phyloP scores from a whole-genome alignment of 345 rosid species.

The Populus alba region DNA sequence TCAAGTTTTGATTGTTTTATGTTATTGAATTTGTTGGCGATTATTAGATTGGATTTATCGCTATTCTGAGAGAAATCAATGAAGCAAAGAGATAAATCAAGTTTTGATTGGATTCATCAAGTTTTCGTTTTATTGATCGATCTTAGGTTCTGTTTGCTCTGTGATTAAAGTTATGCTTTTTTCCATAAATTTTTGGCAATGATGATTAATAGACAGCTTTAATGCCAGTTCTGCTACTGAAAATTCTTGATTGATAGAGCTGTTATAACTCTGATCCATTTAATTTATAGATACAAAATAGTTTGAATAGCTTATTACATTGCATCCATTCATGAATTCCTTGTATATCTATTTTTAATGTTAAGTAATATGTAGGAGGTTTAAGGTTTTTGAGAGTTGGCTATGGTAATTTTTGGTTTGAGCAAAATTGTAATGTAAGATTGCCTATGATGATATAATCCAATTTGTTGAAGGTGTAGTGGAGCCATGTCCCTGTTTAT shows the following conservation, averaged over 20 bases:
- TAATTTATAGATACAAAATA: background rate
- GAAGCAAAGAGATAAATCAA: slow-evolving; percentile 41
- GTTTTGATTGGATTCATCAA: no score
- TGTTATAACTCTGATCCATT: slow-evolving; percentile 59
- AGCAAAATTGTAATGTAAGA: slow-evolving; percentile 10
- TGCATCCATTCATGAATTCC: no score
- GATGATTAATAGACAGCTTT: slow-evolving; percentile 59
- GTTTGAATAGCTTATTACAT: no score
- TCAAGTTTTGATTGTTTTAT: no score
- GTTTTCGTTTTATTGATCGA: background rate
- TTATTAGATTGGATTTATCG: slow-evolving; percentile 60
- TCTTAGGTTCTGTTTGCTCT: background rate
- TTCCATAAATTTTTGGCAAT: slow-evolving; percentile 19
- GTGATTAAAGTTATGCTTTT: accelerated
- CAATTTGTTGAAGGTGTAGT: slow-evolving; percentile 20
- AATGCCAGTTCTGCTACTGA: slow-evolving; percentile 99
- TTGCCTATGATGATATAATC: slow-evolving; percentile 27
- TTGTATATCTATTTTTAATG: no score
- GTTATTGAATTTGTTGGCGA: slow-evolving; percentile 23
- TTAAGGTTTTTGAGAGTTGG: no score
- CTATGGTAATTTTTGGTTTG: slow-evolving; percentile 5
- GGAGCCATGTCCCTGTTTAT: slow-evolving; percentile 31
- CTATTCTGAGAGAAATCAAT: slow-evolving; percentile 66
- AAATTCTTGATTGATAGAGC: slow-evolving; percentile 84
- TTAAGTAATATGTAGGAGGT: no score